Evolutionary conservation across 2,329 filamentous ascomycete species (phyloP).

Genomic region (Mariannaea elegans): DNA sequence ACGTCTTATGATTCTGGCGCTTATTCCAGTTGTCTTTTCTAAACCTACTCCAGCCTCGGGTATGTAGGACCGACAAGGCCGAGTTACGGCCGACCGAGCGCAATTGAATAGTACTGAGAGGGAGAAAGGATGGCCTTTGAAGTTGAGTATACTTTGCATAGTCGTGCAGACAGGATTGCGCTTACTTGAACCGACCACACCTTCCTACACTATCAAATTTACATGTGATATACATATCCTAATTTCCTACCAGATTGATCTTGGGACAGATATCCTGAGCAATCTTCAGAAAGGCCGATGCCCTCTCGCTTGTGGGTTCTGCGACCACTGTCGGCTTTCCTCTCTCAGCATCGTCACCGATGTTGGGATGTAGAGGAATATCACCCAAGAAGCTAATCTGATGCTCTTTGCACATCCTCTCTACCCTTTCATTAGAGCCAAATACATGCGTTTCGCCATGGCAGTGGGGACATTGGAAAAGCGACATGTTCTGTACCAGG

Average conservation of each 20-base stretch:
- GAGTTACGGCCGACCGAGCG: slow-evolving; percentile 23
- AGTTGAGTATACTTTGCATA: slow-evolving; percentile 30
- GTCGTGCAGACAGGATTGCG: slow-evolving; percentile 26
- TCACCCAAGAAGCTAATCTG: slow-evolving; percentile 85
- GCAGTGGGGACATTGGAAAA: slow-evolving; percentile 84
- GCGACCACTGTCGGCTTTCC: slow-evolving; percentile 92
- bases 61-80: slow-evolving; percentile 33
- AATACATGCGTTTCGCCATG: slow-evolving; percentile 79
- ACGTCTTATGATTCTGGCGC: slow-evolving; percentile 44
- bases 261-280: slow-evolving; percentile 64
- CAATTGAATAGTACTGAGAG: slow-evolving; percentile 33
- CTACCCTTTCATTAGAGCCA: slow-evolving; percentile 71
- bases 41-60: slow-evolving; percentile 24
- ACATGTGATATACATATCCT: slow-evolving; percentile 3
- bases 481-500: slow-evolving; percentile 91
- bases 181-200: not conserved
- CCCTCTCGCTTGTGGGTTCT: slow-evolving; percentile 79
- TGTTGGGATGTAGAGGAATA: slow-evolving; percentile 85
- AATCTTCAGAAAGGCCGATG: slow-evolving; percentile 76
- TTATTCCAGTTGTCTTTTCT: slow-evolving; percentile 32
- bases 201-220: slow-evolving; percentile 11
- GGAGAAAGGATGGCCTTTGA: slow-evolving; percentile 10
- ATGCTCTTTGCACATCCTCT: slow-evolving; percentile 74
- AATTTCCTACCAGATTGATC: slow-evolving; percentile 46
- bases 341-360: slow-evolving; percentile 86